These are phyloP conservation scores for Penicillium italicum DNA, from an alignment of 2,329 filamentous ascomycete species.

Conservation along the genomic window DNA sequence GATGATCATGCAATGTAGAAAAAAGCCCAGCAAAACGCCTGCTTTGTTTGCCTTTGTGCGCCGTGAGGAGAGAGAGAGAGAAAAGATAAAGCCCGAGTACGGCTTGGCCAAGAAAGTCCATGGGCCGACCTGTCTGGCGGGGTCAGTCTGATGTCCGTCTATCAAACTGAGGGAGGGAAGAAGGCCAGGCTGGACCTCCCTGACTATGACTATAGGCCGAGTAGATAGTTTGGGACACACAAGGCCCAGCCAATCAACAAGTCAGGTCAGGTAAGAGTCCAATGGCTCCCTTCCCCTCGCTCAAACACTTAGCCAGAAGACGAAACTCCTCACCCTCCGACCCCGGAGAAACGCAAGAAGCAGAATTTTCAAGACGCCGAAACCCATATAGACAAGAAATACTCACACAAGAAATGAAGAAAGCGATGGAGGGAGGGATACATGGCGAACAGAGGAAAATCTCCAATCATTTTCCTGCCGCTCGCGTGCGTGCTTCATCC, in stretches of 20 bases:
- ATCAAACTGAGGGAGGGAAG: background rate
- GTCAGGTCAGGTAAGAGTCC: background rate
- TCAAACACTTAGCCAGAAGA: background rate
- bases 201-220: too few relatives aligned
- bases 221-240: background rate
- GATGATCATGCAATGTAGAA: conserved; percentile 20
- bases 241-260: background rate
- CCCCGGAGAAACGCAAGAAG: conserved; percentile 13
- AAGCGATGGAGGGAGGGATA: background rate
- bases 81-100: conserved; percentile 3
- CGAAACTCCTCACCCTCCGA: background rate
- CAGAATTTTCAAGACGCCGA: conserved; percentile 16
- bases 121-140: background rate
- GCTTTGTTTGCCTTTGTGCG: conserved; percentile 17
- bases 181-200: background rate
- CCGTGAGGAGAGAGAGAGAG: conserved; percentile 20
- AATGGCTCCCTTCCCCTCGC: background rate
- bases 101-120: background rate
- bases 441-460: background rate
- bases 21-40: conserved; percentile 25
- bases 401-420: conserved; percentile 11
- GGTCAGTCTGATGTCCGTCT: background rate
- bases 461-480: conserved; percentile 17
- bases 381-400: conserved; percentile 21
- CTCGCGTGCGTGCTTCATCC: conserved; percentile 31